Conservation (phyloP, 768 basidiomycete genomes). For the Mycena maculata region DNA sequence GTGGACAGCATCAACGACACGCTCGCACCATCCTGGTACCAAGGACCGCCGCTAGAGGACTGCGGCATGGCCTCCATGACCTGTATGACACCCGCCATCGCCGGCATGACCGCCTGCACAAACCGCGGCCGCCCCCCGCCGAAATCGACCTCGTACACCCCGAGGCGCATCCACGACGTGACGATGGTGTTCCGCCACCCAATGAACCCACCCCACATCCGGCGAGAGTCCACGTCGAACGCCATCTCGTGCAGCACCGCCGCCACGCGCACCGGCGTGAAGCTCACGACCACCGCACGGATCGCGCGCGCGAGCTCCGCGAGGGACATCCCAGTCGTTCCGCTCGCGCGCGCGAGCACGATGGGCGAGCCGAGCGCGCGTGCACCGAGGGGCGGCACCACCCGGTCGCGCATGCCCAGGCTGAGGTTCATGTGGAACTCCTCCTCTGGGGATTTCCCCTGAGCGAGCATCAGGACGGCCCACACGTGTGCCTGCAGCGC, state of each 20-base stretch:
- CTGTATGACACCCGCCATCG: constrained; percentile 47
- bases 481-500: constrained; percentile 52
- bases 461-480: constrained; percentile 47
- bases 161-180: constrained; percentile 49
- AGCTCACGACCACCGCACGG: constrained; percentile 39
- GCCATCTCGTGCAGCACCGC: constrained; percentile 50
- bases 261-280: constrained; percentile 39
- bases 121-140: constrained; percentile 42
- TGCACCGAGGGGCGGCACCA: constrained; percentile 39
- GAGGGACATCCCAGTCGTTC: constrained; percentile 27
- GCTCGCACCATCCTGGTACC: constrained; percentile 40
- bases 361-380: constrained; percentile 50
- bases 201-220: constrained; percentile 50
- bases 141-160: constrained; percentile 49
- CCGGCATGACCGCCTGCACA: constrained; percentile 48
- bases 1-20: constrained; percentile 39
- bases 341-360: constrained; percentile 41
- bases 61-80: constrained; percentile 42
- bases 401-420: constrained; percentile 41
- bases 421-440: constrained; percentile 42
- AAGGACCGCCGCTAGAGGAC: constrained; percentile 23
- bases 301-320: constrained; percentile 41
- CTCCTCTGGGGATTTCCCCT: constrained; percentile 31
- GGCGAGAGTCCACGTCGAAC: constrained; percentile 43
- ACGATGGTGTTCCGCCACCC: constrained; percentile 46